phyloP scores from a whole-genome alignment of 805 yeast genomes.

The Saccharomycopsis schoenii region DNA sequence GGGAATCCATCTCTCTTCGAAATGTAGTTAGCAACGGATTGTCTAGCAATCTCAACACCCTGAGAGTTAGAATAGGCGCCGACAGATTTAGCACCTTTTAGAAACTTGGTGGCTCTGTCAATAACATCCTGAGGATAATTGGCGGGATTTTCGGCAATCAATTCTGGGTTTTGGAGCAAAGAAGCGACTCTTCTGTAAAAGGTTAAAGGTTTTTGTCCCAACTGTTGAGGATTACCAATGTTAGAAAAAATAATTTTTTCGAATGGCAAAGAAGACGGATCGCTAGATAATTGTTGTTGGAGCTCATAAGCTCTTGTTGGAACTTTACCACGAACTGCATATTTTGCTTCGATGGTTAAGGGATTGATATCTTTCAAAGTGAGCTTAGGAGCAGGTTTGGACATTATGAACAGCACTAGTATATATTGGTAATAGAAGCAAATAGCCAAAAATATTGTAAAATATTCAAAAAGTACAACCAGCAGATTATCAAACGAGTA shows the following conservation, averaged over 20 bases:
- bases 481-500: no score
- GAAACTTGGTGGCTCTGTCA: conserved; percentile 53
- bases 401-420: not conserved
- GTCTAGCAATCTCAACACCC: conserved; percentile 65
- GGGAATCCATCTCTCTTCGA: conserved; percentile 57
- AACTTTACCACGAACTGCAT: conserved; percentile 91
- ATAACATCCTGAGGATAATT: conserved; percentile 57
- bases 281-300: conserved; percentile 40
- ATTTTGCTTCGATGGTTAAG: conserved; percentile 73
- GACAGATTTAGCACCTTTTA: conserved; percentile 62
- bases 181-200: conserved; percentile 90
- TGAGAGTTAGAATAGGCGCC: conserved; percentile 96
- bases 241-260: conserved; percentile 75
- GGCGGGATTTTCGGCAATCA: conserved; percentile 34
- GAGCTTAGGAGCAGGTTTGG: conserved; percentile 29
- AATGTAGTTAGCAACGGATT: conserved; percentile 76
- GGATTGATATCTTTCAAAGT: conserved; percentile 52
- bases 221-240: conserved; percentile 96
- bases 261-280: conserved; percentile 65
- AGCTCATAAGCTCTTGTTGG: conserved; percentile 92
- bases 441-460: not conserved
- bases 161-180: conserved; percentile 72
- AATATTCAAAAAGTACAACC: no score
- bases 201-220: conserved; percentile 90
- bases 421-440: not conserved